A percentile compares a stretch with the other conserved stretches of the same genome.
phyloP scores from a whole-genome alignment of 1,284 basidiomycete genomes.

The Heterobasidion annosum region DNA sequence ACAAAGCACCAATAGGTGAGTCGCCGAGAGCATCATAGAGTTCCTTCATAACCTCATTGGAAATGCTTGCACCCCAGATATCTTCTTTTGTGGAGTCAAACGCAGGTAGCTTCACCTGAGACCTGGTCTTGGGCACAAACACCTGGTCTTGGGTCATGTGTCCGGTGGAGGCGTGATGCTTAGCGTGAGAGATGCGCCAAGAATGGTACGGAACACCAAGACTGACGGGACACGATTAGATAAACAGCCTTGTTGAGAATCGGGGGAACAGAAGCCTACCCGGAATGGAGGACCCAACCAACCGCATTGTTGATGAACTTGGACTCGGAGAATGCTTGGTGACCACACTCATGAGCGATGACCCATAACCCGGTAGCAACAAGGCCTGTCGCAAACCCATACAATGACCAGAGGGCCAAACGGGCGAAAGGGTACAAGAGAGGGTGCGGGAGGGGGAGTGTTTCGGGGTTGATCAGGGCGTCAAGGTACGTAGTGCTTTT shows the following conservation, averaged over 20 bases:
- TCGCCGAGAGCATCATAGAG: slow-evolving; percentile 87
- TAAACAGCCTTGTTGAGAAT: background rate
- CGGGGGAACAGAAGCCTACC: slow-evolving; percentile 35
- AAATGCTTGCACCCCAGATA: slow-evolving; percentile 58
- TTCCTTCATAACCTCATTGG: slow-evolving; percentile 69
- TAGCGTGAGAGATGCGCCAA: slow-evolving; percentile 95
- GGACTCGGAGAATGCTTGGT: slow-evolving; percentile 95
- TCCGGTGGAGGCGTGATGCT: slow-evolving; percentile 93
- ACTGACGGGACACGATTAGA: slow-evolving; percentile 21
- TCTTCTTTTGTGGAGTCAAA: slow-evolving; percentile 66
- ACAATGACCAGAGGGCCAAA: slow-evolving; percentile 74
- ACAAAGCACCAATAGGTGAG: slow-evolving; percentile 77
- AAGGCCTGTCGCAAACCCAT: slow-evolving; percentile 79
- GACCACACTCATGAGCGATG: slow-evolving; percentile 87
- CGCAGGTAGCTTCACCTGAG: slow-evolving; percentile 55
- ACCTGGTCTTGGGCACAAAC: slow-evolving; percentile 88
- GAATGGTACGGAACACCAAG: slow-evolving; percentile 97
- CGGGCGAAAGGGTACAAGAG: slow-evolving; percentile 55
- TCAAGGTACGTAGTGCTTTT: slow-evolving; percentile 69
- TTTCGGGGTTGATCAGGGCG: slow-evolving; percentile 45
- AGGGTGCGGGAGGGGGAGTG: slow-evolving; percentile 53
- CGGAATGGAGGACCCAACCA: slow-evolving; percentile 92
- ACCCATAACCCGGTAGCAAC: slow-evolving; percentile 95
- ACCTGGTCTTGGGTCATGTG: slow-evolving; percentile 97
- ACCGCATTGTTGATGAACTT: slow-evolving; percentile 92